Evolutionary conservation across 2,329 filamentous ascomycete species (phyloP).

Genomic region (Colletotrichum filicis): DNA sequence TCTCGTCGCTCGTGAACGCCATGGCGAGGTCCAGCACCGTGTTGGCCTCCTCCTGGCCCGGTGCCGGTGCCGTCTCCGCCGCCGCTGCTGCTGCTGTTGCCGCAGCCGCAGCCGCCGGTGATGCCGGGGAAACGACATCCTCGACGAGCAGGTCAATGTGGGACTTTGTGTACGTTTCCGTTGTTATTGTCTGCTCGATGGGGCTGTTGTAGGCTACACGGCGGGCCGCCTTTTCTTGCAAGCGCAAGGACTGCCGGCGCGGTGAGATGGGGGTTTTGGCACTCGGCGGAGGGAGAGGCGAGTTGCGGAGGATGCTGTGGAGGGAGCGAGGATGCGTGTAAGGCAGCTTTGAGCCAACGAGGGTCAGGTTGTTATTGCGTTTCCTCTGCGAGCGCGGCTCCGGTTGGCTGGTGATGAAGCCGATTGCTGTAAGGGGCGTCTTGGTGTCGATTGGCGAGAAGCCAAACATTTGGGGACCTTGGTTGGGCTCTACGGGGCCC

Average conservation of each 20-base stretch:
- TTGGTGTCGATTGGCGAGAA: constrained; percentile 53
- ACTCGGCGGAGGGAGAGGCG: constrained; percentile 66
- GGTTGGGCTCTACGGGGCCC: constrained; percentile 56
- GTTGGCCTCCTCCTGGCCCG: constrained; percentile 47
- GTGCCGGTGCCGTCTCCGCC: constrained; percentile 29
- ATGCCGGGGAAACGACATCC: constrained; percentile 62
- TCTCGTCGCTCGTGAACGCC: constrained; percentile 64
- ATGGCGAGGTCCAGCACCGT: constrained; percentile 59
- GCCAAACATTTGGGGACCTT: constrained; percentile 54
- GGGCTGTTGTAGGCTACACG: constrained; percentile 72
- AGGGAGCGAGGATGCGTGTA: constrained; percentile 69
- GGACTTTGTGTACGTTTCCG: constrained; percentile 69
- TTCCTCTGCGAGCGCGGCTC: constrained; percentile 50
- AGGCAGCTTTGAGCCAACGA: constrained; percentile 51
- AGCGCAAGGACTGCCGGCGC: constrained; percentile 62
- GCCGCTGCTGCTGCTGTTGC: background rate
- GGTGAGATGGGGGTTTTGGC: constrained; percentile 63
- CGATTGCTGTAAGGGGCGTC: constrained; percentile 24
- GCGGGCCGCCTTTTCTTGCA: constrained; percentile 64
- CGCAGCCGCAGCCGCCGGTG: constrained; percentile 43
- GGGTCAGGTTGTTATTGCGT: constrained; percentile 48
- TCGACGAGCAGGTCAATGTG: constrained; percentile 72
- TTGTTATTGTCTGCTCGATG: constrained; percentile 71
- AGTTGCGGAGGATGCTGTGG: constrained; percentile 75
- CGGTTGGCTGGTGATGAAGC: constrained; percentile 9